Evolutionary conservation across 2,329 filamentous ascomycete species (phyloP), one percentile per base, ranked within the genome.

Genomic region (Dactylonectria estremocensis): DNA sequence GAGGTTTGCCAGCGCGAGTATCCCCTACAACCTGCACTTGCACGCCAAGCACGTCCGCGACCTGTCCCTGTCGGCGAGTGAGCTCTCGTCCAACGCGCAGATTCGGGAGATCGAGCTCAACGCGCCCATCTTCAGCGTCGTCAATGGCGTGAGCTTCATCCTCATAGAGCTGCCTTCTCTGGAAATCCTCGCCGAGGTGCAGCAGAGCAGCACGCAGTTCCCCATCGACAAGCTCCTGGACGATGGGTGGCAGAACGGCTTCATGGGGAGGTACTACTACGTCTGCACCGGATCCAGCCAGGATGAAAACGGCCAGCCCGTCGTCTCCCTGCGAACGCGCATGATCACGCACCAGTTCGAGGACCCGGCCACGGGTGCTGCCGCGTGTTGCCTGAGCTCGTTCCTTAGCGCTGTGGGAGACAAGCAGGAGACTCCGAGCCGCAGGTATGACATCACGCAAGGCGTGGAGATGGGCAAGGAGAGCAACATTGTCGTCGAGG

Each of bases 61-160:
- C 35, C 69, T 83, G 3, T 45, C 75, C 64, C 28, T 58, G 48
- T 58, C 78, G 37, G 53, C 73, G 63, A 67, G 67, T 14, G 71
- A 77, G 20, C 76, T 83, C 11, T 77, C 78, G 20, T 20, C 68
- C 9, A 75, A 80, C 33, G 48, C 69, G 0, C 68, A 66, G 5
- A 76, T 84, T 52, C 76, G 76, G 22, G 60, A 76, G n/a, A 79
- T 79, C 5, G 83, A 85, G 78, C 71, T 82, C 35, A 66, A 72
- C 11, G 83, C 86, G 9, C 85, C 87, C 13, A 74, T 89, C 20
- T 85, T 90, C 63, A 90, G 88, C 70, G 88, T 95, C 52, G 92
- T 94, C 40, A 89, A 89, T 50, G 93, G 93, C 54, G 92, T 95
- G 90, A 89, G 88, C 1, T 95, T 94, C 78, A 80, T 89, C n/a